These are phyloP conservation scores for Exsudoporus floridanus DNA, from an alignment of 1,284 basidiomycete genomes.

Conservation along the genomic window DNA sequence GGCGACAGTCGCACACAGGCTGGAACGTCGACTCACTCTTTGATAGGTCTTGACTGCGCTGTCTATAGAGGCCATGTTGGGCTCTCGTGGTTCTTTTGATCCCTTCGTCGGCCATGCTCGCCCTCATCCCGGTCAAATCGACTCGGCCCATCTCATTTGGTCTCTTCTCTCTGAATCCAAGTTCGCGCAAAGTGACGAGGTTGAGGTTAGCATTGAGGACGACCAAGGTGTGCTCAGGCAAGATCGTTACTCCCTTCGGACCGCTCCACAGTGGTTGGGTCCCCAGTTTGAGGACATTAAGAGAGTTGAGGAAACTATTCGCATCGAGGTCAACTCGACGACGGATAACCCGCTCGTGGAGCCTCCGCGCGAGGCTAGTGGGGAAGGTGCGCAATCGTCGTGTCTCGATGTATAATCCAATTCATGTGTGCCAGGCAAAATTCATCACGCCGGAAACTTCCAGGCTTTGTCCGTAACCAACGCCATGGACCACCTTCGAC, in stretches of 20 bases:
- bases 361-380: slow-evolving; percentile 19
- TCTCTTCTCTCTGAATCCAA: slow-evolving; percentile 69
- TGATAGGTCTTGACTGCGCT: slow-evolving; percentile 76
- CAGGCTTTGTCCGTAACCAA: slow-evolving; percentile 86
- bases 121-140: slow-evolving; percentile 87
- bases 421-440: slow-evolving; percentile 65
- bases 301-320: slow-evolving; percentile 59
- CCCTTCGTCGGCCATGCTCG: slow-evolving; percentile 78
- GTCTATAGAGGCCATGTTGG: slow-evolving; percentile 79
- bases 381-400: slow-evolving; percentile 17
- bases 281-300: slow-evolving; percentile 84
- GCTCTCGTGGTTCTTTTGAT: slow-evolving; percentile 71
- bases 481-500: slow-evolving; percentile 85
- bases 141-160: slow-evolving; percentile 69
- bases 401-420: slow-evolving; percentile 22
- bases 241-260: slow-evolving; percentile 70
- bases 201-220: slow-evolving; percentile 62
- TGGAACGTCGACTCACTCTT: not conserved
- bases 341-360: slow-evolving; percentile 36
- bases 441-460: slow-evolving; percentile 87
- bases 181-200: slow-evolving; percentile 61
- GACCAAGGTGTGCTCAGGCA: slow-evolving; percentile 67
- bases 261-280: slow-evolving; percentile 82
- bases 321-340: slow-evolving; percentile 81
- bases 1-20: not conserved